Evolutionary conservation across 2,329 filamentous ascomycete species (phyloP).

Genomic region (Sporothrix phasma): DNA sequence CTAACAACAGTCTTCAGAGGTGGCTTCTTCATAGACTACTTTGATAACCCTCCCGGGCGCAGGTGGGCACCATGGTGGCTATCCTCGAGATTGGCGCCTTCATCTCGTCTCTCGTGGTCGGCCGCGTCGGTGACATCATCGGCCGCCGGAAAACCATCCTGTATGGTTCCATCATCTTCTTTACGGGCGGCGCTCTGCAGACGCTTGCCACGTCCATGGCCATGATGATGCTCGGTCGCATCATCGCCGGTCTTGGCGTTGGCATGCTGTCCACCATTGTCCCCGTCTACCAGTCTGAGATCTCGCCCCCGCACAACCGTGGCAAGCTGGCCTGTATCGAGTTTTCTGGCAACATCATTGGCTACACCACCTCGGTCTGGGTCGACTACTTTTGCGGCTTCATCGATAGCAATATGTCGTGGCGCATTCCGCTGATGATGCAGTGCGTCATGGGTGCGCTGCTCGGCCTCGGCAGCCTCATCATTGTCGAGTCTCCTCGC

Average conservation of each 20-base stretch:
- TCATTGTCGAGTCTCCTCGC: conserved; percentile 94
- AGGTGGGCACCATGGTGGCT: conserved; percentile 95
- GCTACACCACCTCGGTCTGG: conserved; percentile 95
- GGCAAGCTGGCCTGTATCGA: conserved; percentile 96
- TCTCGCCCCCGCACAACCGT: conserved; percentile 90
- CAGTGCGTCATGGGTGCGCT: conserved; percentile 91
- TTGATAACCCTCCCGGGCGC: conserved; percentile 72
- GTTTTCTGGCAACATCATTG: conserved; percentile 93
- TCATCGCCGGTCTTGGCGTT: conserved; percentile 76
- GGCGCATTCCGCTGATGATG: conserved; percentile 82
- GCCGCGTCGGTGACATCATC: conserved; percentile 82
- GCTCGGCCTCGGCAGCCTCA: conserved; percentile 72
- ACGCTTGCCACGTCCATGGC: conserved; percentile 71
- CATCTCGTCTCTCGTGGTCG: conserved; percentile 76
- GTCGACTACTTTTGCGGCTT: conserved; percentile 95
- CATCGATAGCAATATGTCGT: conserved; percentile 76
- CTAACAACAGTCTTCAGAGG: conserved; percentile 45
- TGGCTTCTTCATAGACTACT: conserved; percentile 81
- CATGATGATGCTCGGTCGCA: conserved; percentile 79
- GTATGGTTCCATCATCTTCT: conserved; percentile 86
- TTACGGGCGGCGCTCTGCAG: conserved; percentile 74
- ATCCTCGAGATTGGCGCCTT: conserved; percentile 93
- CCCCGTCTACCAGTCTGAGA: conserved; percentile 88
- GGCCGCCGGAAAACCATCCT: conserved; percentile 83
- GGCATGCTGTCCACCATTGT: conserved; percentile 87